Conservation (phyloP, 352 stramenopile species). For the Peronospora farinosa region DNA sequence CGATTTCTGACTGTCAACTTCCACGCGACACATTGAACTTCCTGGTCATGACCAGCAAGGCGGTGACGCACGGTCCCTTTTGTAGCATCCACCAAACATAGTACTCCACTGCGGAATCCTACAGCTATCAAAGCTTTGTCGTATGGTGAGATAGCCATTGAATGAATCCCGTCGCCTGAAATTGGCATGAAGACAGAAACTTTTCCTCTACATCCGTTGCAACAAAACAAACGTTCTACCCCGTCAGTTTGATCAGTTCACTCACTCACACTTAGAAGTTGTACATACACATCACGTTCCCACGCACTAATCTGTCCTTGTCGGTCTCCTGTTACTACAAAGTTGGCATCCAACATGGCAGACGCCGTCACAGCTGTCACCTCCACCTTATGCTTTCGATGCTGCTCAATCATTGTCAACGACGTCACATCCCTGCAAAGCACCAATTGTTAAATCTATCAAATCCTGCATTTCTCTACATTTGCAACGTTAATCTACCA, state of each 20-base stretch:
- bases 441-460: conserved; percentile 1
- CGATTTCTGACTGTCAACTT: background rate
- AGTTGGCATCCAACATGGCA: conserved; percentile 25
- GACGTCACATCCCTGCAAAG: conserved; percentile 43
- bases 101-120: conserved; percentile 58
- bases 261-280: background rate
- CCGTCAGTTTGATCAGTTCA: conserved; percentile 1
- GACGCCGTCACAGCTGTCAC: conserved; percentile 44
- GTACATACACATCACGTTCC: conserved; percentile 48
- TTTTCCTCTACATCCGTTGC: conserved; percentile 24
- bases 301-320: conserved; percentile 53
- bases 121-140: conserved; percentile 54
- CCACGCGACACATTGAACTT: conserved; percentile 62
- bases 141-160: conserved; percentile 44
- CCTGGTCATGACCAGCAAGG: conserved; percentile 60
- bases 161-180: conserved; percentile 47
- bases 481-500: conserved; percentile 34
- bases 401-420: conserved; percentile 46
- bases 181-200: conserved; percentile 44
- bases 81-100: conserved; percentile 49
- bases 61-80: conserved; percentile 33
- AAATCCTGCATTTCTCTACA: background rate
- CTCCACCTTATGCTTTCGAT: conserved; percentile 56
- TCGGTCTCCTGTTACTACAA: conserved; percentile 57
- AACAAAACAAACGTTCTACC: conserved; percentile 3